Evolutionary conservation across 2,329 filamentous ascomycete species (phyloP).

Genomic region (Fusarium bulbicola): DNA sequence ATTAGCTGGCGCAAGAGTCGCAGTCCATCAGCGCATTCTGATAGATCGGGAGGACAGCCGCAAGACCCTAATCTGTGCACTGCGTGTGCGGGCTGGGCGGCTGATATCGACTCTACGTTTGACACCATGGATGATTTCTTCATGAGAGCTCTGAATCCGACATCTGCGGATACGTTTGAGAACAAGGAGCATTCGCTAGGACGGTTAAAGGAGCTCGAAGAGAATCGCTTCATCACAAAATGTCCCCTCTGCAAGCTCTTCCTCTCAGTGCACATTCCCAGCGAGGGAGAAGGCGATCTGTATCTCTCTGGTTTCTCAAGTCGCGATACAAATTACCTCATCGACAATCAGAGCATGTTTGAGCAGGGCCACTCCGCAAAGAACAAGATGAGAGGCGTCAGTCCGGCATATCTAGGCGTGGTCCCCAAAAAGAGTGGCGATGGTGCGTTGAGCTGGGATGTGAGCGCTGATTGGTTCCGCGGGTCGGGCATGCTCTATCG

Average conservation of each 20-base stretch:
- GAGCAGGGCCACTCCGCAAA: slow-evolving; percentile 45
- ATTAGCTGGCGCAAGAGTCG: slow-evolving; percentile 50
- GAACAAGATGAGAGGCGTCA: slow-evolving; percentile 42
- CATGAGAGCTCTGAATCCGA: slow-evolving; percentile 40
- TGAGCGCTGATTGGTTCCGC: slow-evolving; percentile 47
- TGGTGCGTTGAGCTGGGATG: slow-evolving; percentile 43
- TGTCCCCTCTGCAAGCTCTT: slow-evolving; percentile 50
- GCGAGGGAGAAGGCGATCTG: slow-evolving; percentile 44
- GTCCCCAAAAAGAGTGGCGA: slow-evolving; percentile 46
- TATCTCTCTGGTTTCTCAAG: slow-evolving; percentile 48
- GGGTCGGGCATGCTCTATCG: slow-evolving; percentile 47
- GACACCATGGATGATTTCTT: slow-evolving; percentile 46
- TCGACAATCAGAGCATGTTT: slow-evolving; percentile 45
- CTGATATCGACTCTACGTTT: slow-evolving; percentile 47
- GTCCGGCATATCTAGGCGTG: slow-evolving; percentile 46
- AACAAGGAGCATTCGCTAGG: slow-evolving; percentile 45
- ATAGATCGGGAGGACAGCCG: slow-evolving; percentile 40
- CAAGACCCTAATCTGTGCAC: slow-evolving; percentile 46
- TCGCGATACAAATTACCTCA: slow-evolving; percentile 48
- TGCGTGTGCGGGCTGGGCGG: slow-evolving; percentile 46
- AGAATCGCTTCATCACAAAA: slow-evolving; percentile 46
- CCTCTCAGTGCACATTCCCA: slow-evolving; percentile 45
- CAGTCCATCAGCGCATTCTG: slow-evolving; percentile 48
- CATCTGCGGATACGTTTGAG: slow-evolving; percentile 45
- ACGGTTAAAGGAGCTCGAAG: slow-evolving; percentile 42